Percentiles rank a stretch among this genome's conserved stretches.
Evolutionary conservation across 1,139 yeast genomes (phyloP).

Genomic region (Saccharomyces hybrid): DNA sequence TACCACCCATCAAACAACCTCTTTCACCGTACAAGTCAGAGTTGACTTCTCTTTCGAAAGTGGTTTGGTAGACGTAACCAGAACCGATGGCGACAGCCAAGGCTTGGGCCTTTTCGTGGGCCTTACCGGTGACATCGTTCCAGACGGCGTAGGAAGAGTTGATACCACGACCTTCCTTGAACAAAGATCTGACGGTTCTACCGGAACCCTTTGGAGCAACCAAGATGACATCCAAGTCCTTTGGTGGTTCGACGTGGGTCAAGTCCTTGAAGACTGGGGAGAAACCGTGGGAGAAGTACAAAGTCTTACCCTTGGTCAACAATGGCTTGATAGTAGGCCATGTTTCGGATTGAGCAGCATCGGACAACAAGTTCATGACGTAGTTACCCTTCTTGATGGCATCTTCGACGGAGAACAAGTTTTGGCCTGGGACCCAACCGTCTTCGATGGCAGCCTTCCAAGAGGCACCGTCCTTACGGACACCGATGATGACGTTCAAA

Average conservation of each 20-base stretch:
- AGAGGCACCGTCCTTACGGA: conserved; percentile 96
- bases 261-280: conserved; percentile 97
- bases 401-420: conserved; percentile 88
- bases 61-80: conserved; percentile 99
- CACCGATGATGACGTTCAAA: conserved; percentile 94
- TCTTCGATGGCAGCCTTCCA: conserved; percentile 99
- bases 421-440: conserved; percentile 99
- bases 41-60: conserved; percentile 98
- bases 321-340: conserved; percentile 83
- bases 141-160: conserved; percentile 98
- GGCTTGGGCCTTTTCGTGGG: conserved; percentile 98
- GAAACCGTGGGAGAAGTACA: conserved; percentile 98
- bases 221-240: conserved; percentile 88
- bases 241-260: conserved; percentile 93
- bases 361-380: conserved; percentile 95
- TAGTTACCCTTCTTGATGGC: conserved; percentile 88
- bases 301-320: conserved; percentile 93
- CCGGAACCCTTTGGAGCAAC: conserved; percentile 99
- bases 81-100: conserved; percentile 98
- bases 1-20: conserved; percentile 99
- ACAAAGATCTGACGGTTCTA: conserved; percentile 96
- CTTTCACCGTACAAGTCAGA: conserved; percentile 99
- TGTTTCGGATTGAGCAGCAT: conserved; percentile 99
- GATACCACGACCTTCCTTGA: conserved; percentile 99
- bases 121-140: conserved; percentile 98